Base-by-base conservation (phyloP, 257 asterid species). In the Ligustrum vulgare region DNA sequence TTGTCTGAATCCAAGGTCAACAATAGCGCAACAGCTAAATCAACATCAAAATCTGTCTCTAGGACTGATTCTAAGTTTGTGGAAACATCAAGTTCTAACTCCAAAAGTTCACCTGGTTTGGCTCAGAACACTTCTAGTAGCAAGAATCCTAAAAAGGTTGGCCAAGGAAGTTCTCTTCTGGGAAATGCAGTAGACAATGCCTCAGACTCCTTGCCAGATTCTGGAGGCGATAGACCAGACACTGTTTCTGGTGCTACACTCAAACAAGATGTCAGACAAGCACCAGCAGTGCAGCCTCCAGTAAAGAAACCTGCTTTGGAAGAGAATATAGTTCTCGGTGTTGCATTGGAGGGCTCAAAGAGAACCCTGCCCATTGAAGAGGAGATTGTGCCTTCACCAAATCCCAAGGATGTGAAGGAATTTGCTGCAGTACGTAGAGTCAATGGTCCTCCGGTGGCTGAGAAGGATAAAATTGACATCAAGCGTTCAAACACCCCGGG, bases 311-410 rank as follows among this genome's bases (percentile, higher is more conserved):
- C 94, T 47, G 85, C 90, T 69, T 69, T 91, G 70, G 98, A 93
- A 84, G 99, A 94, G 81, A 94, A 92, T 60, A 91, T 94, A 67
- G 96, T 94, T 66, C 98, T 94, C 37, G 99, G 99, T 23, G 99
- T 94, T 80, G 99, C 97, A 69, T 83, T 94, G 72, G 98, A 91
- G 73, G 98, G 98, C 28, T 92, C 98, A 5, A 94, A 92, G 86
- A 88, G 99, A 83, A 94, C 98, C 71, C 92, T 94, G 31, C 97
- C 98, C 39, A 94, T 94, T 36, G 99, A 92, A 83, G 99, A 91
- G 60, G 92, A 80, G 15, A 77, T 70, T 66, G 80, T 10, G 6
- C 62, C 84, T 0, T 79, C 80, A 56, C 63, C 80, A 63, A 84
- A 74, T 70, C 68, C 80, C 3, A 86, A 88, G 4, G 93, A 87